Evolutionary conservation across 345 rosid species (phyloP).

Genomic region (Turritis glabra): DNA sequence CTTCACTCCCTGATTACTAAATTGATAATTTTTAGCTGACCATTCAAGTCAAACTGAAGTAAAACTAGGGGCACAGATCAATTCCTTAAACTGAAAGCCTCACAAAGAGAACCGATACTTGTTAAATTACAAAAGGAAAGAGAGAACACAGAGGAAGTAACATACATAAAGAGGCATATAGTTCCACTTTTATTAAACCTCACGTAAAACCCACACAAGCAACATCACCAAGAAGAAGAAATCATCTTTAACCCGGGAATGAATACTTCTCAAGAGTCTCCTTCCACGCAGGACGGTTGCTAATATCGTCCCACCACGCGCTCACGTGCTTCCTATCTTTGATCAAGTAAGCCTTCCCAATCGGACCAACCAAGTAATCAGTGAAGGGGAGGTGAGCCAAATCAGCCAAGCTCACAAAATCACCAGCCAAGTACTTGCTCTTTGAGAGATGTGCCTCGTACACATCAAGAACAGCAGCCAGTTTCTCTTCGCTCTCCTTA

Average conservation of each 20-base stretch:
- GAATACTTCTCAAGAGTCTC: conserved; percentile 44
- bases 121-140: not conserved
- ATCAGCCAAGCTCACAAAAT: conserved; percentile 71
- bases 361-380: conserved; percentile 57
- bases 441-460: conserved; percentile 63
- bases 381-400: conserved; percentile 63
- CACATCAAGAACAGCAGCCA: conserved; percentile 50
- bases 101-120: not conserved
- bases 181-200: conserved; percentile 30
- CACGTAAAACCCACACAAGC: not conserved
- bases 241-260: conserved; percentile 17
- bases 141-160: conserved; percentile 14
- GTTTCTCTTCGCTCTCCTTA: conserved; percentile 65
- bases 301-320: conserved; percentile 69
- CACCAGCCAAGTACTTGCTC: conserved; percentile 69
- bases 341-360: conserved; percentile 53
- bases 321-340: conserved; percentile 61
- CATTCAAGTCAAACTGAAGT: not conserved
- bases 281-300: conserved; percentile 67
- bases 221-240: not conserved
- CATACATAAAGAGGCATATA: conserved; percentile 5
- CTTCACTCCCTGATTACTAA: conserved; percentile 19
- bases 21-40: not conserved
- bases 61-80: not conserved
- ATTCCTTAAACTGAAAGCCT: conserved; percentile 1